Percentiles rank a stretch among this genome's conserved stretches.
phyloP scores from a whole-genome alignment of 768 basidiomycete genomes.

The Panaeolus papilionaceus region DNA sequence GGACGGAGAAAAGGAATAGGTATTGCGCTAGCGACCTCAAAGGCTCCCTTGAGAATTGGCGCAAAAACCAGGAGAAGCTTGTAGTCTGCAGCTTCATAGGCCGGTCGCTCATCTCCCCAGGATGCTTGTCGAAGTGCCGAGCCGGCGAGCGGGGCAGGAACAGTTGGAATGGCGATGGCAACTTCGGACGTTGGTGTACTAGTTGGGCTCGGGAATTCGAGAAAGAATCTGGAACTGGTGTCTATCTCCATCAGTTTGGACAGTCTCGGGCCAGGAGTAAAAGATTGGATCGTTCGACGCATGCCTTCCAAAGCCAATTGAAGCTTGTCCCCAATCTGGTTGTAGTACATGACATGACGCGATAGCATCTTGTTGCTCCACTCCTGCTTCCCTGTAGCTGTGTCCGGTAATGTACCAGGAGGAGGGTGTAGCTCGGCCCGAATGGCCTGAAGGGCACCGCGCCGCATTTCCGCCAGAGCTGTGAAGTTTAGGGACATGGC shows the following conservation, averaged over 20 bases:
- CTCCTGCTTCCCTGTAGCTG: not conserved
- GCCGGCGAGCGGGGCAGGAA: conserved; percentile 1
- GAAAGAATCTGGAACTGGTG: not conserved
- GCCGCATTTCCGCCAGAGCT: conserved; percentile 5
- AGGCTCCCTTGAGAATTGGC: conserved; percentile 6
- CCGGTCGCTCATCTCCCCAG: conserved; percentile 6
- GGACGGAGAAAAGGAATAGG: conserved; percentile 5
- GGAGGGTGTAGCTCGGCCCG: conserved; percentile 12
- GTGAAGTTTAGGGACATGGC: conserved; percentile 9
- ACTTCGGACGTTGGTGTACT: not conserved
- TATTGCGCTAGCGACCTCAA: conserved; percentile 6
- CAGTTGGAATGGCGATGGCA: conserved; percentile 4
- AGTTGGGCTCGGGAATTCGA: not conserved
- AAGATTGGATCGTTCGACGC: not conserved
- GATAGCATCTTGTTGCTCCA: conserved; percentile 7
- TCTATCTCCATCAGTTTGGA: conserved; percentile 7
- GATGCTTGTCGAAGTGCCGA: not conserved
- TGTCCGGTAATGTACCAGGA: not conserved
- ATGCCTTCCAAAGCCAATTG: not conserved
- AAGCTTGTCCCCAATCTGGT: conserved; percentile 10
- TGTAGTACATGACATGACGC: conserved; percentile 9
- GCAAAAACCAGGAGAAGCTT: conserved; percentile 1
- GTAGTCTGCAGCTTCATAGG: conserved; percentile 4
- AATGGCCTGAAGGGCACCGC: conserved; percentile 11
- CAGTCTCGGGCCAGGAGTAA: conserved; percentile 1